Conservation (phyloP, 192 early-diverging fungal species). For the Pilaira anomala region DNA sequence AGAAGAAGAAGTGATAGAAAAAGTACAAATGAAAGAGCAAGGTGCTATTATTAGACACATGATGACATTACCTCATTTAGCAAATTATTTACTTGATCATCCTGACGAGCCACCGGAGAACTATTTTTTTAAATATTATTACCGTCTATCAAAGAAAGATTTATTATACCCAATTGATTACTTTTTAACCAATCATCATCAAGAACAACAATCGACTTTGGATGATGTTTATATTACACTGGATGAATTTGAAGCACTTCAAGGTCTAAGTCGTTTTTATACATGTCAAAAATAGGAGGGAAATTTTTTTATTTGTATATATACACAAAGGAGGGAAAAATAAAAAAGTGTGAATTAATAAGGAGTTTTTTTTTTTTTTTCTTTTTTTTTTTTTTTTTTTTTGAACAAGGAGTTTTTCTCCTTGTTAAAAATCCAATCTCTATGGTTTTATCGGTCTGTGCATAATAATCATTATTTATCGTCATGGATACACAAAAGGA, state of each 20-base stretch:
- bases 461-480: neutral
- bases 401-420: too few species aligned
- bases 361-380: too few species aligned
- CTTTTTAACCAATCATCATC: neutral
- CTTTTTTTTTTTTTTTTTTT: too few species aligned
- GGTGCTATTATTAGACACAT: neutral
- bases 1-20: neutral
- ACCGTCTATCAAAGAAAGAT: slow-evolving; percentile 18
- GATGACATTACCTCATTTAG: slow-evolving; percentile 9
- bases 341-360: neutral
- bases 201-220: slow-evolving; percentile 8
- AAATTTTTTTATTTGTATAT: neutral
- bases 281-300: neutral
- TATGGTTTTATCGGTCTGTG: too few species aligned
- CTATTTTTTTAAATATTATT: slow-evolving; percentile 2
- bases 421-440: too few species aligned
- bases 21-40: neutral
- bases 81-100: slow-evolving; percentile 14
- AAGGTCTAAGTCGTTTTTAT: slow-evolving; percentile 34
- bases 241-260: slow-evolving; percentile 34
- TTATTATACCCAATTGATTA: slow-evolving; percentile 30
- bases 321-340: neutral
- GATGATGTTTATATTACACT: slow-evolving; percentile 21
- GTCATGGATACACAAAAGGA: slow-evolving; percentile 13
- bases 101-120: slow-evolving; percentile 18